Base-by-base conservation (phyloP, 495 filamentous ascomycete genomes). In the Podospora anserina region DNA sequence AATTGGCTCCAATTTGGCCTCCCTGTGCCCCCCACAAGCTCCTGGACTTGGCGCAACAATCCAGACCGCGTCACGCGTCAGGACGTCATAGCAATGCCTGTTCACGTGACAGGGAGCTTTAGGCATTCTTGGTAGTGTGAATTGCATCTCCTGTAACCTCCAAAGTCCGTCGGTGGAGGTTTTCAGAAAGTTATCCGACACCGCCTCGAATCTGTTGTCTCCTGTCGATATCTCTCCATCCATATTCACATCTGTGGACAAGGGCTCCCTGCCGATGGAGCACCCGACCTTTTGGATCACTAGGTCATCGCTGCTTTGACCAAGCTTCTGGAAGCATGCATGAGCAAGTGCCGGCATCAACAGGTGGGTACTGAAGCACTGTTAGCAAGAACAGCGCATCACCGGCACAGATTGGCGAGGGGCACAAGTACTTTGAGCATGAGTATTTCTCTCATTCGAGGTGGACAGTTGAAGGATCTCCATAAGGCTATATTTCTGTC, bases 51-150 rank as follows among this genome's bases (percentile, higher is more conserved):
- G 58, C 34, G 34, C 32, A 57, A 66, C 59, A 59, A 63, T 32
- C 63, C 20, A 68, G 65, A 61, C 39, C 72, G 72, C 72, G 72
- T 68, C 69, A 69, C 72, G 72, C 68, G 67, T 70, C 70, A 61
- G 72, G 59, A 74, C 72, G 72, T 74, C 72, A 74, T 72, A 70
- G 69, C 69, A 70, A 53, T 23, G 61, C 23, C 55, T 19, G 44
- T 23, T 54, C 49, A 23, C 64, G 66, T 64, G 58, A 39, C 23
- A 60, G 19, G 59, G 20, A 34, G n/a, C 30, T 30, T 15, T 65
- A 19, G 55, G 39, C 61, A 61, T 27, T 23, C 23, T 23, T 23
- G 23, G 1, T 23, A 23, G 23, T 23, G 20, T 23, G 23, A 23
- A 23, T 23, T 23, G 23, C 23, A 23, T 23, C 23, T 23, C 23